A percentile compares a stretch with the other conserved stretches of the same genome.
Conservation (phyloP, 2,329 filamentous ascomycete genomes). For the Alternaria gansuensis region DNA sequence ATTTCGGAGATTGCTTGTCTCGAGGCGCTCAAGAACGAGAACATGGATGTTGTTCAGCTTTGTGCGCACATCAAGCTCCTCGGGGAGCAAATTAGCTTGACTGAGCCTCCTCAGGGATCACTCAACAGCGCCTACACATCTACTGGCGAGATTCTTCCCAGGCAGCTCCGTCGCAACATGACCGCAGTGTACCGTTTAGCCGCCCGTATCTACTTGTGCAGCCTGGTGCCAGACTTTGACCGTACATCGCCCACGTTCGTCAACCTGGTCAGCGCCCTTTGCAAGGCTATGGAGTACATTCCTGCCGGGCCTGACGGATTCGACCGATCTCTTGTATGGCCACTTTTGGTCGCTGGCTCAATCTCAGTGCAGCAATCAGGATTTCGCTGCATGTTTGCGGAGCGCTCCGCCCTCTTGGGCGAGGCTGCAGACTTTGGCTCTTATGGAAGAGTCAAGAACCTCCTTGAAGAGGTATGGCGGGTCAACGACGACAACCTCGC, state of each 20-base stretch:
- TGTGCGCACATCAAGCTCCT: slow-evolving; percentile 91
- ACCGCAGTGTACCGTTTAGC: slow-evolving; percentile 90
- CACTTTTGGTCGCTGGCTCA: slow-evolving; percentile 85
- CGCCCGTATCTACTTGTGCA: slow-evolving; percentile 96
- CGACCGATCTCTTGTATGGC: slow-evolving; percentile 92
- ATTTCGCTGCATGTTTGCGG: slow-evolving; percentile 81
- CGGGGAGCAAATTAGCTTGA: slow-evolving; percentile 83
- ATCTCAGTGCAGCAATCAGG: slow-evolving; percentile 75
- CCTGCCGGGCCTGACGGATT: slow-evolving; percentile 83
- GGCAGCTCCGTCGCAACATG: slow-evolving; percentile 86
- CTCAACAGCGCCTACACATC: slow-evolving; percentile 63
- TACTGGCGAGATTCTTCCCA: slow-evolving; percentile 79
- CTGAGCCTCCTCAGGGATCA: slow-evolving; percentile 66
- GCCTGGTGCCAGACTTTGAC: slow-evolving; percentile 87
- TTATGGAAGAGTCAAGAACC: slow-evolving; percentile 80
- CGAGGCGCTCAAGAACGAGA: slow-evolving; percentile 80
- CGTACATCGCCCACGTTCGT: slow-evolving; percentile 76
- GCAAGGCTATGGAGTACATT: slow-evolving; percentile 79
- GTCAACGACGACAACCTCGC: slow-evolving; percentile 70
- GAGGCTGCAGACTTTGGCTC: slow-evolving; percentile 82
- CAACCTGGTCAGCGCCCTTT: slow-evolving; percentile 80
- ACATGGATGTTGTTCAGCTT: slow-evolving; percentile 83
- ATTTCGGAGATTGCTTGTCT: slow-evolving; percentile 98
- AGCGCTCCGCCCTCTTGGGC: slow-evolving; percentile 77
- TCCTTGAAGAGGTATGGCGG: slow-evolving; percentile 84